phyloP scores from a whole-genome alignment of 768 basidiomycete species.

The Leucosporidium yakuticum region DNA sequence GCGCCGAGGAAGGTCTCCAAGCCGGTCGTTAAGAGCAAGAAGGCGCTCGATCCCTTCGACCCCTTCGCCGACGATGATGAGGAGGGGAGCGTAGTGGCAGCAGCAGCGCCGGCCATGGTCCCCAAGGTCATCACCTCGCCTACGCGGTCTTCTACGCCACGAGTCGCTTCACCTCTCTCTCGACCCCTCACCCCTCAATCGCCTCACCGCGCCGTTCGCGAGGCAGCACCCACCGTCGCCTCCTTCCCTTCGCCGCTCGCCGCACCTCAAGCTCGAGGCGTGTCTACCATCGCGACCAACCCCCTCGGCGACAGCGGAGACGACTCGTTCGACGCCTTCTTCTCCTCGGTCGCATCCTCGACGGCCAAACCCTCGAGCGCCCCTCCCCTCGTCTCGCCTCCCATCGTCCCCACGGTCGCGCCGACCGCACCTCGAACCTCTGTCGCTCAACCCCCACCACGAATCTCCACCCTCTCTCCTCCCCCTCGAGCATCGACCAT shows the following conservation, averaged over 20 bases:
- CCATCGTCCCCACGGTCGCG: not conserved
- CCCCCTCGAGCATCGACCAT: slow-evolving; percentile 11
- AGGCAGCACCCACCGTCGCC: not conserved
- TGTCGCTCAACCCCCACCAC: not conserved
- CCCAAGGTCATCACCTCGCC: no score
- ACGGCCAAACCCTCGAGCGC: not conserved
- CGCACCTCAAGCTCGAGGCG: not conserved
- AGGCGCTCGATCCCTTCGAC: slow-evolving; percentile 29
- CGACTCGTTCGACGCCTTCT: slow-evolving; percentile 33
- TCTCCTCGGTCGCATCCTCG: slow-evolving; percentile 18
- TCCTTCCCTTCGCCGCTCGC: not conserved
- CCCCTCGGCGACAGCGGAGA: not conserved
- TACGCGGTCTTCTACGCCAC: no score
- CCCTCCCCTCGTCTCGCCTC: not conserved
- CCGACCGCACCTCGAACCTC: not conserved
- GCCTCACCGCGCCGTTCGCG: no score
- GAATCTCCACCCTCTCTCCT: not conserved
- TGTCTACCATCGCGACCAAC: not conserved
- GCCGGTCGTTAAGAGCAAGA: not conserved
- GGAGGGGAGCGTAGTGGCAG: not conserved
- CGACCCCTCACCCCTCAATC: no score
- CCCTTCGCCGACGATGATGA: slow-evolving; percentile 23
- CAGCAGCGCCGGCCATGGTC: no score
- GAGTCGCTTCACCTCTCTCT: no score
- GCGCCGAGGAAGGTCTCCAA: not conserved